Evolutionary conservation across 2,329 filamentous ascomycete species (phyloP).

Genomic region (Epichloe hybrida): DNA sequence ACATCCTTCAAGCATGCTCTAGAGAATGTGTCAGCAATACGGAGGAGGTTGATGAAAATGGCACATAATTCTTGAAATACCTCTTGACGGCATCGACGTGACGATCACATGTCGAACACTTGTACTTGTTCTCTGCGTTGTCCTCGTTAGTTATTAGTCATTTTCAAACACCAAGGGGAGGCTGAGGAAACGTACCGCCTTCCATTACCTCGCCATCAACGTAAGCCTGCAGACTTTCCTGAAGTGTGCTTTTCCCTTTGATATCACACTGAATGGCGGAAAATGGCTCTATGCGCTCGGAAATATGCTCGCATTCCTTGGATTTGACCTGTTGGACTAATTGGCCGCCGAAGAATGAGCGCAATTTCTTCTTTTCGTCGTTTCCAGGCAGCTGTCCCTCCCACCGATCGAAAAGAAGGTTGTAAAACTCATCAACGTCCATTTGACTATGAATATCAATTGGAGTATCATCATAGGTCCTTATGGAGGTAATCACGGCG

Average conservation of each 20-base stretch:
- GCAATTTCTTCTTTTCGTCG: conserved; percentile 58
- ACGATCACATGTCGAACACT: conserved; percentile 77
- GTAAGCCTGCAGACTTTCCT: conserved; percentile 87
- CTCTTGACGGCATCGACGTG: conserved; percentile 90
- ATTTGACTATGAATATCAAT: conserved; percentile 89
- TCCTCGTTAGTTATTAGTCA: neutral
- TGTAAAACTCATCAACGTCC: conserved; percentile 98
- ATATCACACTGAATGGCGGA: conserved; percentile 94
- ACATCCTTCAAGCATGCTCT: conserved; percentile 85
- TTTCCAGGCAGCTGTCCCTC: conserved; percentile 62
- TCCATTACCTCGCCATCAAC: conserved; percentile 95
- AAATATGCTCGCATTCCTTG: conserved; percentile 87
- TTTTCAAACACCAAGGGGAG: neutral
- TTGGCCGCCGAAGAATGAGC: conserved; percentile 80
- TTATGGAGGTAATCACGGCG: conserved; percentile 60
- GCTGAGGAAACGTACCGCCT: conserved; percentile 42
- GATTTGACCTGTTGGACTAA: conserved; percentile 92
- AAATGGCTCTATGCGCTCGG: conserved; percentile 78
- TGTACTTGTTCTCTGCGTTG: conserved; percentile 83
- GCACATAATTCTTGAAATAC: conserved; percentile 23
- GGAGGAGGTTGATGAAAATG: neutral
- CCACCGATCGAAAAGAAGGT: conserved; percentile 80
- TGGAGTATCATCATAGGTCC: conserved; percentile 64
- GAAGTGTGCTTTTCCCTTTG: conserved; percentile 71
- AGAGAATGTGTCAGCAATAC: conserved; percentile 6